Percentiles rank a stretch among this genome's conserved stretches.
Evolutionary conservation across 1,284 basidiomycete species (phyloP).

Genomic region (Heliocybe sulcata): DNA sequence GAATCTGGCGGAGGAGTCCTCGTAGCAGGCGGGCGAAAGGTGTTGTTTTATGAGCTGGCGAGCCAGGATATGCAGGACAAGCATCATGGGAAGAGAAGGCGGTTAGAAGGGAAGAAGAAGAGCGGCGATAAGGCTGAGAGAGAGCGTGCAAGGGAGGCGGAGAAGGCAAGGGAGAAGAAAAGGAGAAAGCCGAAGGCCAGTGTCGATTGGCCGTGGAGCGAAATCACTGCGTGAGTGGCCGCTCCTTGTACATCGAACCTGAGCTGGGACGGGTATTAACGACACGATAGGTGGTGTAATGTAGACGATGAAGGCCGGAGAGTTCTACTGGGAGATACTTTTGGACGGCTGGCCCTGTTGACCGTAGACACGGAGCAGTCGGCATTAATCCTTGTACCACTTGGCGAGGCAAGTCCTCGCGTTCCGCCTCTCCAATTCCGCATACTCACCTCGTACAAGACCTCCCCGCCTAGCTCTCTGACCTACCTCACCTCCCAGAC

Average conservation of each 20-base stretch:
- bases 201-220: constrained; percentile 69
- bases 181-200: constrained; percentile 42
- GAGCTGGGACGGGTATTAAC: too few species aligned
- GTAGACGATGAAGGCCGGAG: constrained; percentile 36
- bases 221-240: constrained; percentile 48
- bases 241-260: too few species aligned
- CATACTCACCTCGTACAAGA: constrained; percentile 30
- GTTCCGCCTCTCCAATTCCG: constrained; percentile 1
- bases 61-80: constrained; percentile 38
- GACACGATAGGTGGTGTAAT: constrained; percentile 42
- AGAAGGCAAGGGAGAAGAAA: constrained; percentile 49
- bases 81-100: constrained; percentile 43
- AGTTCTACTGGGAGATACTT: constrained; percentile 73
- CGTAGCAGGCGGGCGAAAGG: constrained; percentile 55
- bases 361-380: constrained; percentile 41
- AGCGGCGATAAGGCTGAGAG: constrained; percentile 30
- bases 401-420: constrained; percentile 62
- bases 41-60: constrained; percentile 52
- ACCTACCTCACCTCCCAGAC: constrained; percentile 70
- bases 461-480: constrained; percentile 69
- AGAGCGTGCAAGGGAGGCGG: constrained; percentile 39
- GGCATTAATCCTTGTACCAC: constrained; percentile 52
- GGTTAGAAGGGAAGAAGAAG: constrained; percentile 42
- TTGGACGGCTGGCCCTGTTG: constrained; percentile 65
- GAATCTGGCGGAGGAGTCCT: constrained; percentile 57